A percentile compares a stretch with the other conserved stretches of the same genome.
Conservation (phyloP, 495 filamentous ascomycete genomes). For the Hyaloscypha hepaticicola region DNA sequence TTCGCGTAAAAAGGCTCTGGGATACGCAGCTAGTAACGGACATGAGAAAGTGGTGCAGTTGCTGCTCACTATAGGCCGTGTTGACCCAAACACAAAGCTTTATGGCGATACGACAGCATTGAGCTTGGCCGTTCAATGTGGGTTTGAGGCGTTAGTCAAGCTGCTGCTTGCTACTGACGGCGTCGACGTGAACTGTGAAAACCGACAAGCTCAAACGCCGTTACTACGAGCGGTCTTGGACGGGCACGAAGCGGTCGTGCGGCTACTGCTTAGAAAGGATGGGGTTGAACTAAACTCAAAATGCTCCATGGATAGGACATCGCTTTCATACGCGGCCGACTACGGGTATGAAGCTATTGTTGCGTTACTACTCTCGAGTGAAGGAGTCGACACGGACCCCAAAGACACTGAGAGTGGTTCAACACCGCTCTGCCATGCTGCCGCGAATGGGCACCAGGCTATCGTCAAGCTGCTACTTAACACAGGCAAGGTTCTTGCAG, state of each 20-base stretch:
- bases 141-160: conserved; percentile 14
- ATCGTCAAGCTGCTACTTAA: conserved; percentile 5
- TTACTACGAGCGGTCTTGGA: conserved; percentile 4
- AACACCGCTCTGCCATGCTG: background rate
- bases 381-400: background rate
- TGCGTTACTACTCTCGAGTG: conserved; percentile 10
- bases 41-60: no score
- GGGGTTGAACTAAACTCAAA: conserved; percentile 20
- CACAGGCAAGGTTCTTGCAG: background rate
- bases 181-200: conserved; percentile 14
- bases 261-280: conserved; percentile 1
- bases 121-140: conserved; percentile 28
- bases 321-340: conserved; percentile 29
- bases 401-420: background rate
- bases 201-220: conserved; percentile 1
- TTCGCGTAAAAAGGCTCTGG: no score
- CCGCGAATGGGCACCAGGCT: background rate
- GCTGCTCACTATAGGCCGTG: no score
- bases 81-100: no score
- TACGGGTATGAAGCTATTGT: conserved; percentile 11
- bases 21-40: no score
- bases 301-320: conserved; percentile 29
- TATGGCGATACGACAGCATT: conserved; percentile 24
- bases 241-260: conserved; percentile 21
- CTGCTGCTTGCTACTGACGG: conserved; percentile 13